These are phyloP conservation scores for Xanthoceras sorbifolium DNA, from an alignment of 345 rosid species.

Conservation along the genomic window DNA sequence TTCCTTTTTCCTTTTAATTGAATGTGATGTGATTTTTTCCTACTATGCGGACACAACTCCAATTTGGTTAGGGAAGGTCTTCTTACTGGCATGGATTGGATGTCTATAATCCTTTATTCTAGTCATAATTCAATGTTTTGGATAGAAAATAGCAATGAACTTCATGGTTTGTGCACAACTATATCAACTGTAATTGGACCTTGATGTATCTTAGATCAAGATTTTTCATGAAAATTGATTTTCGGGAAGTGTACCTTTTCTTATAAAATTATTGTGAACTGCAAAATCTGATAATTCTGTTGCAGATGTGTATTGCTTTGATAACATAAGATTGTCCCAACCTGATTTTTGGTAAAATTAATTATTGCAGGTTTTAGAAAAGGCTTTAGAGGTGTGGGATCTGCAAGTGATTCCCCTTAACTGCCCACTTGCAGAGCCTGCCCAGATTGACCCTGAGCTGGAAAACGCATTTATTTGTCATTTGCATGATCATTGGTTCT, in stretches of 20 bases:
- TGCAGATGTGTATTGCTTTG: slow-evolving; percentile 10
- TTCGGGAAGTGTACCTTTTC: background rate
- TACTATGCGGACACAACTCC: background rate
- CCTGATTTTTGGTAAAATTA: background rate
- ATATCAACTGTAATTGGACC: background rate
- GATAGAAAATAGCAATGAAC: background rate
- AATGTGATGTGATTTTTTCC: background rate
- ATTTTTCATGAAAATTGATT: background rate
- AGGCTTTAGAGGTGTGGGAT: slow-evolving; percentile 95
- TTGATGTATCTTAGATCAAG: background rate
- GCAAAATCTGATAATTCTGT: background rate
- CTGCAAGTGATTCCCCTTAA: slow-evolving; percentile 84
- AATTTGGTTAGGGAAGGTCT: background rate
- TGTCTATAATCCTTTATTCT: background rate
- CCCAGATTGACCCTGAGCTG: slow-evolving; percentile 84
- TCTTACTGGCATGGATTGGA: background rate
- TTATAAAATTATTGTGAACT: background rate
- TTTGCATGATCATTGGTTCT: slow-evolving; percentile 95
- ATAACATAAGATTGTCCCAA: slow-evolving; percentile 15
- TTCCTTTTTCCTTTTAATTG: background rate
- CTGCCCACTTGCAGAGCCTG: slow-evolving; percentile 90
- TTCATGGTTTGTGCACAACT: background rate
- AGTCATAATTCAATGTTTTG: background rate
- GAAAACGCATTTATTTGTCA: slow-evolving; percentile 92
- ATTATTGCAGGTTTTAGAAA: slow-evolving; percentile 70